phyloP scores from a whole-genome alignment of 1,284 basidiomycete species.

The Polyporus tsugae region DNA sequence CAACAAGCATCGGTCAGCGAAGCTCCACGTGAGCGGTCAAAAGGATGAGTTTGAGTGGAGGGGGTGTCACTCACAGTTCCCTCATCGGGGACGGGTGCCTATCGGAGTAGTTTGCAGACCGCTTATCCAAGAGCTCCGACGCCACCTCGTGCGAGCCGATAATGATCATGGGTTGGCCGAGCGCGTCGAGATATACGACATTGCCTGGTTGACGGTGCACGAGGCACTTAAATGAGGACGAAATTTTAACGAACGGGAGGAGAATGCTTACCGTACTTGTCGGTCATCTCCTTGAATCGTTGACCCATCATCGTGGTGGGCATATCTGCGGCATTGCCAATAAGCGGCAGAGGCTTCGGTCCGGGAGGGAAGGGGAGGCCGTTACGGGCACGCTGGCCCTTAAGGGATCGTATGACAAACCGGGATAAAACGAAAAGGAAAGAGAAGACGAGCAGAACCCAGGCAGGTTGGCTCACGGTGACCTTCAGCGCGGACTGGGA shows the following conservation, averaged over 20 bases:
- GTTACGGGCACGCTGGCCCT: background rate
- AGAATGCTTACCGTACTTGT: slow-evolving; percentile 14
- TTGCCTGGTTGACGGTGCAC: slow-evolving; percentile 12
- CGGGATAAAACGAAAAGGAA: background rate
- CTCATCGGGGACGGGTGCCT: slow-evolving; percentile 18
- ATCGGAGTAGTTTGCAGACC: slow-evolving; percentile 27
- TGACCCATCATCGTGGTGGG: slow-evolving; percentile 6
- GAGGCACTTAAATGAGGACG: background rate
- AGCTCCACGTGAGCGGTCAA: background rate
- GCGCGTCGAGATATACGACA: slow-evolving; percentile 21
- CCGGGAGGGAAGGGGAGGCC: slow-evolving; percentile 17
- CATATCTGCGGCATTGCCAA: slow-evolving; percentile 20
- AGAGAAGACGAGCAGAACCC: background rate
- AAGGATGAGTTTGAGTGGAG: background rate
- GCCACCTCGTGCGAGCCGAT: slow-evolving; percentile 21
- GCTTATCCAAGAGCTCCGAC: slow-evolving; percentile 33
- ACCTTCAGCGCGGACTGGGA: background rate
- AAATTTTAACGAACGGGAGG: background rate
- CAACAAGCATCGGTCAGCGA: background rate
- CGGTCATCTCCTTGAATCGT: slow-evolving; percentile 1
- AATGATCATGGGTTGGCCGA: slow-evolving; percentile 25
- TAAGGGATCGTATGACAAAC: background rate
- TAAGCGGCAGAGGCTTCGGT: slow-evolving; percentile 14
- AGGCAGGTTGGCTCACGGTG: background rate
- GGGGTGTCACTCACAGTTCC: slow-evolving; percentile 22